Base-by-base conservation (phyloP, 306 rosid genomes). In the Corylus avellana region DNA sequence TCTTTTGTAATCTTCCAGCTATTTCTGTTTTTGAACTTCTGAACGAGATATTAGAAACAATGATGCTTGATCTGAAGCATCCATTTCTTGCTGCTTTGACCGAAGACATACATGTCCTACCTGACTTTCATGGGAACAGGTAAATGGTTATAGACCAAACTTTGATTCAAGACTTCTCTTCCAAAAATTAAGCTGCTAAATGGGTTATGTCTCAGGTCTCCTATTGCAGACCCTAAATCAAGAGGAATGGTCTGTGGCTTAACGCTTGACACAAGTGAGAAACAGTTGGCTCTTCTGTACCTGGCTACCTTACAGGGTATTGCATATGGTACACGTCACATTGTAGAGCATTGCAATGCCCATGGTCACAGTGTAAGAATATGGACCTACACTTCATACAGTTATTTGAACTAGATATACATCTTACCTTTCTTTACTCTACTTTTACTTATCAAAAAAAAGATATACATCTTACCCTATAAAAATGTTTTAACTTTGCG, bases 41-140 rank as follows among this genome's bases (percentile, higher is more conserved):
- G 85, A 95, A 95, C 85, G 86, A 91, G 90, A 84, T 84, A 78
- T 82, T 95, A 88, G 92, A 92, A 76, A 80, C 84, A 80, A 81
- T 78, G 86, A 82, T 77, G 90, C 75, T 69, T 79, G 93, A 91
- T 79, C 83, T 78, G 88, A 88, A 90, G 55, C 74, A 77, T 66
- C 88, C 94, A 46, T 95, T 90, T 80, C 78, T 95, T 77, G 97
- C 98, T 77, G 86, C 94, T 68, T 86, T 95, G 88, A 91, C 98
- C 50, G 88, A 89, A 83, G 98, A 95, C 77, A 61, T 81, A 18
- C 98, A 95, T 51, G 82, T 95, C 76, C 98, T 95, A 81, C 98
- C 98, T 50, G 98, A 95, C 84, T 91, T 90, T 84, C 98, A 95
- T 66, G 98, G 98, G 87, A 95, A 95, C 87, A 91, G 98, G 98